Evolutionary conservation across 2,329 filamentous ascomycete genomes (phyloP), one percentile per base, ranked within the genome.

Genomic region (Aotearoamyces nothofagi): DNA sequence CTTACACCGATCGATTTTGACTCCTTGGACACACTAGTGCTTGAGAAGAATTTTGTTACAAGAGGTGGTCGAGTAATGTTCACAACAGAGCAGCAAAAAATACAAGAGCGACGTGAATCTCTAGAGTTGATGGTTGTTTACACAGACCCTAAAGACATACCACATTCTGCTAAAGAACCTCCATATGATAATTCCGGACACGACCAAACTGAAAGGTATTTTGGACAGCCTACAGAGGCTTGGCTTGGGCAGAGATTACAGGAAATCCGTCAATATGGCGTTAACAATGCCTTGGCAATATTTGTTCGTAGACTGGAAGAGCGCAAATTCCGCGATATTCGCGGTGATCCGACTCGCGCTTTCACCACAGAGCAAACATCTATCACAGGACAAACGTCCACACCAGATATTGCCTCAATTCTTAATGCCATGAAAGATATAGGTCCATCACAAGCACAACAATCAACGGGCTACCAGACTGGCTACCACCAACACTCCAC

Each of bases 51-150:
- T 20, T 75, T 57, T 39, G 51, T 56, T 16, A 71, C 63, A 4
- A 57, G 68, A 24, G 69, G 67, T 9, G 71, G 72, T 15, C 44
- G 51, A 4, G 50, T 61, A 15, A 43, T 50, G 0, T 60, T 75
- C 17, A 51, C 55, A 11, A 74, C 69, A 0, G 55, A 61, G 0
- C 65, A 75, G 45, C 65, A 70, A 38, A 58, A 61, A 34, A 46
- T 53, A 14, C 72, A 73, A 45, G 55, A 58, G 5, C 59, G 66
- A 26, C 63, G 69, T 15, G 70, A 75, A 42, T 61, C 60, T 26
- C 57, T 57, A 8, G 69, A 72, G 40, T 56, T 77, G 17, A 70
- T 77, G 63, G 65, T 46, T 19, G 36, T 50, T 13, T 52, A 52
- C 27, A 47, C 43, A 14, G 44, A 49, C 39, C 38, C 38, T 9